Evolutionary conservation across 257 asterid genomes (phyloP), one percentile per base, ranked within the genome.

Genomic region (Linaria vulgaris): DNA sequence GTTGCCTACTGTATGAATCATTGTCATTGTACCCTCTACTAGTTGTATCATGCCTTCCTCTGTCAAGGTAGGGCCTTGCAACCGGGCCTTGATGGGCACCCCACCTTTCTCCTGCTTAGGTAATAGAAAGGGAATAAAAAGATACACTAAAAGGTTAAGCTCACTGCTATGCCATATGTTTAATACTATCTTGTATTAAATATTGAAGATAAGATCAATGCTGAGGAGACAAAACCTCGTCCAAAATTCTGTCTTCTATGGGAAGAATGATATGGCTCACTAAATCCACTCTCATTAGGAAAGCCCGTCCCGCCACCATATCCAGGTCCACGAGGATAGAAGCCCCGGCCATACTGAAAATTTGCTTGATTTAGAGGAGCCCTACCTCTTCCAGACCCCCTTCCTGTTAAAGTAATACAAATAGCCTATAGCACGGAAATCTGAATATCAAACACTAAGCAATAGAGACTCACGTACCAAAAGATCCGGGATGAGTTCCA

Each of bases 81-180:
- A 37, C 56, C 15, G 81, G 80, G 51, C 75, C 72, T 60, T 72
- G 76, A 73, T 71, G 79, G 52, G 80, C 72, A 59, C 78, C 80
- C 87, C 83, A 72, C 67, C 87, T 81, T 44, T 71, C 87, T 60
- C 80, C 85, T 81, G 79, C 43, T 67, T 27, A 67, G 60, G 9
- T 34, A 1, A 34, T 34, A 3, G 41, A 34, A 34, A 34, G 9
- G 41, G 9, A 34, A 34, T n/a, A 34, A 34, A 34, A 34, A 7
- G 9, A 3, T 34, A 34, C 41, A 34, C 5, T 7, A 7, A 34
- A 3, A 34, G 39, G 56, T 69, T 16, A 56, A 63, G 54, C 20
- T 47, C 12, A 47, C n/a, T 16, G 49, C 50, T n/a, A 62, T 37
- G 13, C 38, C 12, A 65, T 39, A 20, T 16, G 27, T 17, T 37